phyloP scores from a whole-genome alignment of 805 yeast genomes.

The Metahyphopichia silvanorum region DNA sequence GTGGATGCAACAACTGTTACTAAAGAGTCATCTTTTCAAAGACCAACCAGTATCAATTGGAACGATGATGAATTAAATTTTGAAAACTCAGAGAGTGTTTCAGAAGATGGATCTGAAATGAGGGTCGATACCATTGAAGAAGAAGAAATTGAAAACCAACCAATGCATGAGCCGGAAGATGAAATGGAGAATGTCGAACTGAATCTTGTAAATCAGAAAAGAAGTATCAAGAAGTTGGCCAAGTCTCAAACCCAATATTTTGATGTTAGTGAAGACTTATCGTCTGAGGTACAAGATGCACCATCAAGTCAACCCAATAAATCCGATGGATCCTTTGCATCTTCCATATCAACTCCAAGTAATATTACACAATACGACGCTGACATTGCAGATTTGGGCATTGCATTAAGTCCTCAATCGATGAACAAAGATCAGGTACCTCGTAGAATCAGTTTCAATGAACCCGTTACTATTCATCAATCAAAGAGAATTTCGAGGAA shows the following conservation, averaged over 20 bases:
- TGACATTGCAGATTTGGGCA: conserved; percentile 41
- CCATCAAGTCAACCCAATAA: not conserved
- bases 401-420: conserved; percentile 38
- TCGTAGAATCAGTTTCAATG: conserved; percentile 24
- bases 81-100: conserved; percentile 20
- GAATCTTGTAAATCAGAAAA: not conserved
- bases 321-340: conserved; percentile 7
- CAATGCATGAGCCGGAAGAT: not conserved
- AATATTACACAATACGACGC: conserved; percentile 37
- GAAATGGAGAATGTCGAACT: not conserved
- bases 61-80: conserved; percentile 32
- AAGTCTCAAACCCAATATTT: conserved; percentile 18
- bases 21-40: conserved; percentile 30
- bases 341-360: conserved; percentile 32
- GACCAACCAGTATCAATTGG: conserved; percentile 42
- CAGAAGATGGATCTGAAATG: conserved; percentile 4
- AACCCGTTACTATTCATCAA: conserved; percentile 7
- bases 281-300: conserved; percentile 3
- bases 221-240: conserved; percentile 2
- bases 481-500: conserved; percentile 19
- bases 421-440: conserved; percentile 15
- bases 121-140: conserved; percentile 1
- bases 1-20: no score
- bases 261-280: conserved; percentile 16
- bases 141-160: conserved; percentile 1